phyloP scores from a whole-genome alignment of 1,284 basidiomycete species.

The Ceratobasidium sp. region DNA sequence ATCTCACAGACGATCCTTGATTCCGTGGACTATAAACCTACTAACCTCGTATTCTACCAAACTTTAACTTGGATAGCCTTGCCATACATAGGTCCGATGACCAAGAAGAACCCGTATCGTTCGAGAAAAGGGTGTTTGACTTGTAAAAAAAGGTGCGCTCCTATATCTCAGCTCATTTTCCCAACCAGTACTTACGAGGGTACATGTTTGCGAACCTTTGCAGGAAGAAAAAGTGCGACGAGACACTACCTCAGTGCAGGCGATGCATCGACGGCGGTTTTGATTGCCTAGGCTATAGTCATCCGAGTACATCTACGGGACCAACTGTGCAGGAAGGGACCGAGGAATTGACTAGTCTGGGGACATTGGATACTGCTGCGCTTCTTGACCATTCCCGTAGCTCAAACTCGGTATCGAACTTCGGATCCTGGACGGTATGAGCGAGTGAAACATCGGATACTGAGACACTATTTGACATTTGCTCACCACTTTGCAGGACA shows the following conservation, averaged over 20 bases:
- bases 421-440: not conserved
- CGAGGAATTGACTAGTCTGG: not conserved
- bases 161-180: no score
- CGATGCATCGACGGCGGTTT: not conserved
- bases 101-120: no score
- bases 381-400: not conserved
- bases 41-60: no score
- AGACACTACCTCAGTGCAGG: not conserved
- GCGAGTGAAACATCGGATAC: not conserved
- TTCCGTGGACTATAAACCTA: no score
- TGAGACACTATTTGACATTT: not conserved
- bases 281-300: not conserved
- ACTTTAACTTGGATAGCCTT: no score
- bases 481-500: not conserved
- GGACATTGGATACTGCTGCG: not conserved
- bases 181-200: not conserved
- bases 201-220: not conserved
- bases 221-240: conserved; percentile 15
- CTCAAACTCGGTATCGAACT: not conserved
- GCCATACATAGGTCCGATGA: no score
- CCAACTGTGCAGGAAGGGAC: not conserved
- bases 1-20: no score
- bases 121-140: conserved; percentile 13
- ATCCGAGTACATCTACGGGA: not conserved
- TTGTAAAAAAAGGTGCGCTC: conserved; percentile 3